phyloP scores from a whole-genome alignment of 2,329 filamentous ascomycete genomes.

The Bipolaris sorokiniana region DNA sequence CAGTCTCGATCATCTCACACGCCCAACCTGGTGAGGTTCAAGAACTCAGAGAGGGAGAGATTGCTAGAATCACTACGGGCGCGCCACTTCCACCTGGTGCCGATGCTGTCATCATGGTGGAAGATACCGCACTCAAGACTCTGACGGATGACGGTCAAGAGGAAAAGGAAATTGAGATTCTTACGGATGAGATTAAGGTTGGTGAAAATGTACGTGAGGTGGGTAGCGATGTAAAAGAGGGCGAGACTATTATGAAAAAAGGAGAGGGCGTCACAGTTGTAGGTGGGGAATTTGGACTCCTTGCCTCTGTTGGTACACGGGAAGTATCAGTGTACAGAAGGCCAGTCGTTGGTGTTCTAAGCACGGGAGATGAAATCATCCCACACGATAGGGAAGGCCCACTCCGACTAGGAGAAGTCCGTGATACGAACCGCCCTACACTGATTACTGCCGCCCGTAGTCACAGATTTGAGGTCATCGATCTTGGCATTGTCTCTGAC shows the following conservation, averaged over 20 bases:
- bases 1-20: conserved; percentile 85
- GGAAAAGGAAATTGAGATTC: conserved; percentile 85
- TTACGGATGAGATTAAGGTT: conserved; percentile 74
- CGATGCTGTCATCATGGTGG: conserved; percentile 94
- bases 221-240: conserved; percentile 81
- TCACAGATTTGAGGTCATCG: conserved; percentile 78
- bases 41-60: conserved; percentile 71
- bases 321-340: conserved; percentile 75
- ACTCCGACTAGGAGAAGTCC: conserved; percentile 80
- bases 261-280: conserved; percentile 85
- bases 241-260: conserved; percentile 71
- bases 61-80: conserved; percentile 92
- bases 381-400: conserved; percentile 68
- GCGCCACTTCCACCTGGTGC: conserved; percentile 88
- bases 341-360: conserved; percentile 83
- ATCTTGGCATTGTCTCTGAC: conserved; percentile 85
- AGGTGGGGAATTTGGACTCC: conserved; percentile 87
- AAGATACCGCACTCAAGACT: conserved; percentile 81
- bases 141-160: conserved; percentile 81
- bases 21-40: conserved; percentile 74
- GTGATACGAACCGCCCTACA: conserved; percentile 91
- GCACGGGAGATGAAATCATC: conserved; percentile 94
- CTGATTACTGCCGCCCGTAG: conserved; percentile 77
- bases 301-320: conserved; percentile 80
- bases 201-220: conserved; percentile 91